A percentile compares a stretch with the other conserved stretches of the same genome.
Conservation (phyloP, 352 stramenopile genomes). For the Globisporangium acanthophoron region DNA sequence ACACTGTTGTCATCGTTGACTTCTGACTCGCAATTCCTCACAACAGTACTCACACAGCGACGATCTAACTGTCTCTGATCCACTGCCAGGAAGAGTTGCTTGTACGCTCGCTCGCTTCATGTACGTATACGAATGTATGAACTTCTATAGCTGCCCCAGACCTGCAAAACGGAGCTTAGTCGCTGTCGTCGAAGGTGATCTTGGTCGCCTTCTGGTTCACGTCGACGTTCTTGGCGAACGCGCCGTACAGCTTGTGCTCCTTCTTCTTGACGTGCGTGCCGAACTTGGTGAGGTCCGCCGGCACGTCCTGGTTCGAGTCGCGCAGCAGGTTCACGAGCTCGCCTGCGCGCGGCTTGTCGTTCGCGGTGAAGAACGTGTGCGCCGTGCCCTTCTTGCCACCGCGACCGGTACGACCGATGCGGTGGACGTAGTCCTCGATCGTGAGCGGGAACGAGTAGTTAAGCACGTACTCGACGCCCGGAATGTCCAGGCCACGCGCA, state of each 20-base stretch:
- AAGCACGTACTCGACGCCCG: conserved; percentile 95
- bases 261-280: conserved; percentile 99
- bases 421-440: conserved; percentile 98
- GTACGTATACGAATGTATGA: not conserved
- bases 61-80: too few relatives aligned
- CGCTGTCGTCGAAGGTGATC: conserved; percentile 92
- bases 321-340: conserved; percentile 95
- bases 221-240: conserved; percentile 92
- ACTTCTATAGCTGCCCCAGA: not conserved
- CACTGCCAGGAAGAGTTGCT: not conserved
- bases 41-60: too few relatives aligned
- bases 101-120: not conserved
- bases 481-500: conserved; percentile 96
- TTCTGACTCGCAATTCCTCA: too few relatives aligned
- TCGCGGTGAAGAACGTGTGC: conserved; percentile 97
- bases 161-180: conserved; percentile 21
- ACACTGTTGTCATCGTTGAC: not conserved
- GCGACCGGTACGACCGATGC: conserved; percentile 92
- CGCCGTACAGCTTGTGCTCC: conserved; percentile 99
- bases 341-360: conserved; percentile 95
- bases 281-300: conserved; percentile 95
- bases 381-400: conserved; percentile 93
- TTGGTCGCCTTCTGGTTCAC: conserved; percentile 97
- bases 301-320: conserved; percentile 91
- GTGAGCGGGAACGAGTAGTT: conserved; percentile 97